Evolutionary conservation across 768 basidiomycete species (phyloP).

Genomic region (Steccherinum ochraceum): DNA sequence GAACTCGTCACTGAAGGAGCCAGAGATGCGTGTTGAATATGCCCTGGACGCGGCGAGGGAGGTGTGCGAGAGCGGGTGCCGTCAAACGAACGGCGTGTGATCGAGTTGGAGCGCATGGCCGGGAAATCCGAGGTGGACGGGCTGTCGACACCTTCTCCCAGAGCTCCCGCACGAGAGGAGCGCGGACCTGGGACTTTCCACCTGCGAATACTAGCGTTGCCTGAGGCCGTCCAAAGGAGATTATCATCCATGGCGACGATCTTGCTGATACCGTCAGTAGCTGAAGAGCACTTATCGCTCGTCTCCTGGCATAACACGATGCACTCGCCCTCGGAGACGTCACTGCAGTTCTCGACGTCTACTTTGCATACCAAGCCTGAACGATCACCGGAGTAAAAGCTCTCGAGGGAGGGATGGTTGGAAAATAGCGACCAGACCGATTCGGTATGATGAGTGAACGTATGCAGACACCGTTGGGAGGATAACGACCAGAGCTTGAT

Average conservation of each 20-base stretch:
- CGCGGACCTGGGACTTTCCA: constrained; percentile 67
- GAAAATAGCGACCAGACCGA: constrained; percentile 93
- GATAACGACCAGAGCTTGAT: constrained; percentile 92
- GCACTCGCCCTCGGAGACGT: constrained; percentile 87
- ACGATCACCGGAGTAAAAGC: constrained; percentile 94
- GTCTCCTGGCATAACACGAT: constrained; percentile 70
- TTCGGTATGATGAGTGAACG: constrained; percentile 92
- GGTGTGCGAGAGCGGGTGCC: not conserved
- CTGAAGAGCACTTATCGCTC: constrained; percentile 26
- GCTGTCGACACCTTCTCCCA: constrained; percentile 10
- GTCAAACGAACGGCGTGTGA: not conserved
- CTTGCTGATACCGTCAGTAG: constrained; percentile 70
- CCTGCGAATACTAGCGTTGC: constrained; percentile 71
- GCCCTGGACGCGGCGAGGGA: not conserved
- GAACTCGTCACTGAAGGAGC: constrained; percentile 19
- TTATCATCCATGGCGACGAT: constrained; percentile 80
- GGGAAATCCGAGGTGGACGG: constrained; percentile 3
- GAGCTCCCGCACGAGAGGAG: constrained; percentile 24
- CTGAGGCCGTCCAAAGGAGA: constrained; percentile 86
- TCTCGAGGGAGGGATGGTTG: constrained; percentile 75
- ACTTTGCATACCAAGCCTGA: constrained; percentile 86
- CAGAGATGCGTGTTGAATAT: constrained; percentile 4
- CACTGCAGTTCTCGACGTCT: constrained; percentile 79
- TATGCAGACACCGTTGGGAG: constrained; percentile 88
- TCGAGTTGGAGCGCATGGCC: not conserved